Evolutionary conservation across 768 basidiomycete genomes (phyloP), one percentile per base, ranked within the genome.

Genomic region (Suillus alpinus): DNA sequence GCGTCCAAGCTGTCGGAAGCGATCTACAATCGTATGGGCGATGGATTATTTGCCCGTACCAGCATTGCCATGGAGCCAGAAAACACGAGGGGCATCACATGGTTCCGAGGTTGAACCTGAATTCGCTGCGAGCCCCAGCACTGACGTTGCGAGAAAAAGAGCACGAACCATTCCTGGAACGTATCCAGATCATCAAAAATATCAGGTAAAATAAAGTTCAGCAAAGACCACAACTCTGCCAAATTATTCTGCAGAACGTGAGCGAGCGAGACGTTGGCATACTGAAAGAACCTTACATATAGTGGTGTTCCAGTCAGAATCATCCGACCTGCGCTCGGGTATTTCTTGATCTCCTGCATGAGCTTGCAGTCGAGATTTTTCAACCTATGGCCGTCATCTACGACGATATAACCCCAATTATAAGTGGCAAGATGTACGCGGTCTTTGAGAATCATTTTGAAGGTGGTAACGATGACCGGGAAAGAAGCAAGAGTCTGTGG

Each of bases 271-370:
- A 49, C 3, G 32, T 20, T 39, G 60, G 41, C 56, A 56, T 29
- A 31, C 7, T 41, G 59, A 34, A 40, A 26, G 34, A 20, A 14
- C 75, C 87, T 59, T 62, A 95, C 95, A 75, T 98, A 95, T 40
- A 99, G 76, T 7, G 97, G 97, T 18, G 97, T 99, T 34, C 97
- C 97, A 0, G 95, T 98, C 63, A 99, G 75, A 60, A 99, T 90
- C 85, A 98, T 90, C 51, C 97, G 80, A 44, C 94, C 92, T 0
- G 90, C 93, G 58, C 87, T 87, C 1, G 79, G 77, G 70, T 94
- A 95, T 67, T 86, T 85, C 77, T 95, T 95, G 66, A 99, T 89
- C 73, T 96, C 94, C 61, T 82, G 81, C 75, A 98, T 92, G 16
- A 98, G 83, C 77, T 85, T 89, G 74, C 94, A 94, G 68, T 98